phyloP scores from a whole-genome alignment of 1,284 basidiomycete species.

The Austropuccinia psidii region DNA sequence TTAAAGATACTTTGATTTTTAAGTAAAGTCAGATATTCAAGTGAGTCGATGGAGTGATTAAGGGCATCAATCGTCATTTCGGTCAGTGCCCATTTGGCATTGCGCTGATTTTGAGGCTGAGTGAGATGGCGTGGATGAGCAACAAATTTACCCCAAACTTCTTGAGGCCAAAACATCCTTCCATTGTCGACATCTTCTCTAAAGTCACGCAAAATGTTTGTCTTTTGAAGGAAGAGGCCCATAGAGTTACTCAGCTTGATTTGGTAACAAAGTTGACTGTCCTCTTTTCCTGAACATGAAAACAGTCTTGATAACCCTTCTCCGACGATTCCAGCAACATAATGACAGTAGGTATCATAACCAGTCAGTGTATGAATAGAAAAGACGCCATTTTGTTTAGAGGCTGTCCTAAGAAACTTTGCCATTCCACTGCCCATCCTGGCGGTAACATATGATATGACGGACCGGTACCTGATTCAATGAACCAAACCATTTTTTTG shows the following conservation, averaged over 20 bases:
- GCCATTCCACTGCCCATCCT: slow-evolving; percentile 91
- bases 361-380: slow-evolving; percentile 64
- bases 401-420: slow-evolving; percentile 74
- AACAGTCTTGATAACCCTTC: slow-evolving; percentile 91
- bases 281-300: slow-evolving; percentile 77
- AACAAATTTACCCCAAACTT: slow-evolving; percentile 71
- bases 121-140: slow-evolving; percentile 58
- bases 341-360: slow-evolving; percentile 97
- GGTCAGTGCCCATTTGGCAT: slow-evolving; percentile 70
- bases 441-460: slow-evolving; percentile 65
- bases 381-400: slow-evolving; percentile 50
- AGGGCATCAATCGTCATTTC: slow-evolving; percentile 87
- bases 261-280: slow-evolving; percentile 65
- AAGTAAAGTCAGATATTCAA: slow-evolving; percentile 83
- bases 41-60: slow-evolving; percentile 69
- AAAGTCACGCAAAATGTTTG: slow-evolving; percentile 94
- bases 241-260: slow-evolving; percentile 85
- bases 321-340: slow-evolving; percentile 94
- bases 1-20: slow-evolving; percentile 90
- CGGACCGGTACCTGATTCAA: slow-evolving; percentile 58
- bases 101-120: slow-evolving; percentile 54
- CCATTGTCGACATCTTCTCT: slow-evolving; percentile 81
- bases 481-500: neutral
- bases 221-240: slow-evolving; percentile 96
- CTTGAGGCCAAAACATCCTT: slow-evolving; percentile 89